Percentiles rank a stretch among this genome's conserved stretches.
Conservation (phyloP, 805 yeast species). For the Starmerella tilneyi region DNA sequence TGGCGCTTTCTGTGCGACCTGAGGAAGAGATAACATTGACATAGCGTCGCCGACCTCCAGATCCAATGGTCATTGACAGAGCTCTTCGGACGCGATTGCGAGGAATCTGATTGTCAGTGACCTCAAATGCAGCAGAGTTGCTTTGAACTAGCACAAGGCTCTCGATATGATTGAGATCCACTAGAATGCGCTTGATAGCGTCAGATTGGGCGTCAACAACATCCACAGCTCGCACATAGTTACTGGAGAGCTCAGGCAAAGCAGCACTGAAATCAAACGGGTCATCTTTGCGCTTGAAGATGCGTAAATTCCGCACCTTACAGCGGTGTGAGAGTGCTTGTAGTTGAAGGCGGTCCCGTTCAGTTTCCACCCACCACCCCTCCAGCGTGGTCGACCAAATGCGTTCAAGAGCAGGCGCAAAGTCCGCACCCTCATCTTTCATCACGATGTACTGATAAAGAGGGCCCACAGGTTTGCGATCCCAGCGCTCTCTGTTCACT, state of each 20-base stretch:
- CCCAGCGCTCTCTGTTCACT: conserved; percentile 19
- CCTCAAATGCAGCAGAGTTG: background rate
- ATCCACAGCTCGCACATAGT: conserved; percentile 47
- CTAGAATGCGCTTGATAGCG: conserved; percentile 21
- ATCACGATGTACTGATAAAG: conserved; percentile 53
- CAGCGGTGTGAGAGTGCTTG: conserved; percentile 15
- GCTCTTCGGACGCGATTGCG: background rate
- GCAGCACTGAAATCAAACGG: conserved; percentile 43
- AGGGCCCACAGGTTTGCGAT: conserved; percentile 64
- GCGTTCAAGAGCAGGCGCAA: conserved; percentile 44
- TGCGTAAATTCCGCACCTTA: conserved; percentile 31
- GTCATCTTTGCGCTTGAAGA: conserved; percentile 48
- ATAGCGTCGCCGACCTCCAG: background rate
- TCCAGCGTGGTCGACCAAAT: conserved; percentile 42
- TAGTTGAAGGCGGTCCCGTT: conserved; percentile 42
- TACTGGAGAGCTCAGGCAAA: conserved; percentile 32
- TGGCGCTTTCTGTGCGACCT: background rate
- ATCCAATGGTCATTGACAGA: background rate
- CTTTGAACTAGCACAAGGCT: conserved; percentile 1
- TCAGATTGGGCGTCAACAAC: conserved; percentile 42
- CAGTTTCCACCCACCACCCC: conserved; percentile 58
- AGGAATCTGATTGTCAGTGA: background rate
- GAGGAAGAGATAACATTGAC: background rate
- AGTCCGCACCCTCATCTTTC: conserved; percentile 46
- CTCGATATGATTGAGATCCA: conserved; percentile 27